Percentiles rank a stretch among this genome's conserved stretches.
Conservation (phyloP, 2,329 filamentous ascomycete species). For the Colletotrichum australisinense region DNA sequence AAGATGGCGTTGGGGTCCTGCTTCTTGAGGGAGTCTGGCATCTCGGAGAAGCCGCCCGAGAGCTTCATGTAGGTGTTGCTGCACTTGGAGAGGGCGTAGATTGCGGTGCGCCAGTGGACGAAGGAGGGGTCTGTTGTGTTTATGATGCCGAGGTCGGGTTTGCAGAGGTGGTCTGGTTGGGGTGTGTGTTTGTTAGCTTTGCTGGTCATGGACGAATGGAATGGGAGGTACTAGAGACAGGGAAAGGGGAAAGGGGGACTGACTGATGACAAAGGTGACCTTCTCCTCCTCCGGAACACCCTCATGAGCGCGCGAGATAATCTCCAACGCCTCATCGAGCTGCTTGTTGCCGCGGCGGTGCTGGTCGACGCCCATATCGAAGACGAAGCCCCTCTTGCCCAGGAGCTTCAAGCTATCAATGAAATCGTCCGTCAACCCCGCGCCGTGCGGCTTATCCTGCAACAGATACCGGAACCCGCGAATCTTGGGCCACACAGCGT, state of each 20-base stretch:
- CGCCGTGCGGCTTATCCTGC: constrained; percentile 78
- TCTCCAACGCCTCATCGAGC: constrained; percentile 76
- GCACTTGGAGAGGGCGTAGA: constrained; percentile 75
- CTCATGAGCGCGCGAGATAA: constrained; percentile 75
- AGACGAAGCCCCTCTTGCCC: constrained; percentile 72
- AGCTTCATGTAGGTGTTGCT: constrained; percentile 87
- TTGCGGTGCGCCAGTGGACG: constrained; percentile 74
- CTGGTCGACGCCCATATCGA: constrained; percentile 88
- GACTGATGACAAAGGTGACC: constrained; percentile 78
- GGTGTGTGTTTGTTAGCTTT: neutral
- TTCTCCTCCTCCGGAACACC: constrained; percentile 68
- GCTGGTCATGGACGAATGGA: no score
- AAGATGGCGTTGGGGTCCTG: constrained; percentile 68
- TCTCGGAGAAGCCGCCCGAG: constrained; percentile 84
- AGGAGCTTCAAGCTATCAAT: constrained; percentile 74
- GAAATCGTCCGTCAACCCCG: constrained; percentile 72
- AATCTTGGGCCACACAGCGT: constrained; percentile 71
- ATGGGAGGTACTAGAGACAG: no score
- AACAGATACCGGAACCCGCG: constrained; percentile 86
- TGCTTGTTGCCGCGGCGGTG: constrained; percentile 80
- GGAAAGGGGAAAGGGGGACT: constrained; percentile 43
- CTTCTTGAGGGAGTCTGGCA: constrained; percentile 67
- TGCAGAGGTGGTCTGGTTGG: constrained; percentile 84
- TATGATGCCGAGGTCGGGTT: constrained; percentile 79
- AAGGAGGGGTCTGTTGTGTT: constrained; percentile 70